Conservation (phyloP, 371 early-diverging fungal genomes). For the Circinella umbellata region DNA sequence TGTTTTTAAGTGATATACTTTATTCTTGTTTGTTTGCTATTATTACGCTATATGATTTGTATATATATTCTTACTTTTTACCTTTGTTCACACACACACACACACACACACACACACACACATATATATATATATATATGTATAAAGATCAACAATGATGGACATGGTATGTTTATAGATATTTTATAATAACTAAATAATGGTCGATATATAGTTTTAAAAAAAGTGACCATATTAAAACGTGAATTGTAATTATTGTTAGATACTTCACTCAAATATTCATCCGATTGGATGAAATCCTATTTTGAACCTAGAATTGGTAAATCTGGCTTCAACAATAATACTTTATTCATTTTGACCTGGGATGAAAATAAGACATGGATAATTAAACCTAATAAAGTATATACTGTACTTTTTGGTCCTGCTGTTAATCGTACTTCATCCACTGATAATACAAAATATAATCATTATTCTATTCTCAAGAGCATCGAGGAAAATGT, state of each 20-base stretch:
- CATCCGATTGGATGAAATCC: conserved; percentile 52
- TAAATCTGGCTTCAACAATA: conserved; percentile 39
- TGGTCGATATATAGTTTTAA: no score
- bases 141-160: conserved; percentile 53
- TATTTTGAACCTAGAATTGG: conserved; percentile 57
- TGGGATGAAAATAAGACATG: conserved; percentile 54
- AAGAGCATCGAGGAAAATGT: conserved; percentile 58
- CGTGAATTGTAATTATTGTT: no score
- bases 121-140: not conserved
- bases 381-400: conserved; percentile 22
- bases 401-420: conserved; percentile 40
- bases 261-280: conserved; percentile 47
- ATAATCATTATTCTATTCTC: conserved; percentile 64
- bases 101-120: no score
- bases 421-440: conserved; percentile 26
- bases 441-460: conserved; percentile 46
- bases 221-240: no score
- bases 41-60: no score
- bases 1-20: no score
- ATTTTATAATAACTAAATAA: no score
- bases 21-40: no score
- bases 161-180: conserved; percentile 28
- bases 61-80: no score
- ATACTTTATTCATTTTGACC: conserved; percentile 59
- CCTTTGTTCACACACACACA: no score